A percentile compares a stretch with the other conserved stretches of the same genome.
Evolutionary conservation across 768 basidiomycete species (phyloP).

Genomic region (Leccinum pellstonianum): DNA sequence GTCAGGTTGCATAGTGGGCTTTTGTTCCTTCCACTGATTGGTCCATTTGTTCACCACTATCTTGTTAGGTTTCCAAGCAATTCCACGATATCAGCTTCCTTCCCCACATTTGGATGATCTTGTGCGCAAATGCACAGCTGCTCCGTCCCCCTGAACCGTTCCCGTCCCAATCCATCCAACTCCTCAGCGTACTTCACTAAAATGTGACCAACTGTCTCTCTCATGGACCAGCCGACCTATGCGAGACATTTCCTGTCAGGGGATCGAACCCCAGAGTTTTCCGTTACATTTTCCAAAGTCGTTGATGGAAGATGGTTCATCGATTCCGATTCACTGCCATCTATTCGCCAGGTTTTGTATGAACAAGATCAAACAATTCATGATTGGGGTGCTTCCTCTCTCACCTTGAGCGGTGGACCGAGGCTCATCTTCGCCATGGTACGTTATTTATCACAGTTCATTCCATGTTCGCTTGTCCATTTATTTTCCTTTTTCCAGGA

Average conservation of each 20-base stretch:
- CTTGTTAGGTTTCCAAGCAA: too few relatives aligned
- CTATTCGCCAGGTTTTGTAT: neutral
- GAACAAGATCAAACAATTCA: neutral
- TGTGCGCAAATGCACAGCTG: too few relatives aligned
- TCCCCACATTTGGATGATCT: too few relatives aligned
- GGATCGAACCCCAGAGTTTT: neutral
- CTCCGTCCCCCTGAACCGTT: neutral
- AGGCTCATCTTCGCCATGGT: neutral
- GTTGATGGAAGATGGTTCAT: neutral
- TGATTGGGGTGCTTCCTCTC: neutral
- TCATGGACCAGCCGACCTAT: neutral
- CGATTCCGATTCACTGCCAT: neutral
- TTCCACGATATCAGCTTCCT: too few relatives aligned
- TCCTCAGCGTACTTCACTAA: neutral
- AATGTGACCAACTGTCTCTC: neutral
- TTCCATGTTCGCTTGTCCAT: neutral
- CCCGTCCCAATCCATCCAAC: neutral
- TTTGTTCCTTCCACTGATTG: too few relatives aligned
- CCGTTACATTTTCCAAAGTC: neutral
- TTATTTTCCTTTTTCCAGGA: neutral
- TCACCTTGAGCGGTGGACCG: neutral
- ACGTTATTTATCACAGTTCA: neutral
- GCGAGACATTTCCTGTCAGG: neutral
- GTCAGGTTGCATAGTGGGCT: too few relatives aligned
- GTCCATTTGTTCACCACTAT: too few relatives aligned